These are phyloP conservation scores for Cordyceps farinosa DNA, from an alignment of 2,329 filamentous ascomycete species.

Conservation along the genomic window DNA sequence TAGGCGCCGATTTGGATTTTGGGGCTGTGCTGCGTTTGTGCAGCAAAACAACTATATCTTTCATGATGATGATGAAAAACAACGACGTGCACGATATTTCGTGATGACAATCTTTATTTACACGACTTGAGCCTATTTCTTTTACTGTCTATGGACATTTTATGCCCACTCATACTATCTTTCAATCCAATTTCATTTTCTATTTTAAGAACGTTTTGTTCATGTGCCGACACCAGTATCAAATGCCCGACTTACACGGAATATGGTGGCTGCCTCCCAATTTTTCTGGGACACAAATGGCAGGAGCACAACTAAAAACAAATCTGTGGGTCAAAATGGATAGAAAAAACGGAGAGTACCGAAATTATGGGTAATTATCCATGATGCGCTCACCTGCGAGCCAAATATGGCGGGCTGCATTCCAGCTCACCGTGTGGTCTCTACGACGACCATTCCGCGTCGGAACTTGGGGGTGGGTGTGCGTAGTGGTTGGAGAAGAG, in stretches of 20 bases:
- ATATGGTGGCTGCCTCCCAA: too few relatives aligned
- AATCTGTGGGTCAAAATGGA: too few relatives aligned
- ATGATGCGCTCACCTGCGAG: neutral
- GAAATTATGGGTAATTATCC: neutral
- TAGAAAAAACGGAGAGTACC: neutral
- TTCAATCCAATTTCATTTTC: too few relatives aligned
- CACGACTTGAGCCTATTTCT: neutral
- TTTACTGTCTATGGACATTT: slow-evolving; percentile 4
- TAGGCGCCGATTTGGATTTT: slow-evolving; percentile 10
- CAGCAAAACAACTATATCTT: neutral
- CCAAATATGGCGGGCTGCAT: slow-evolving; percentile 8
- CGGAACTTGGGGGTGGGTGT: neutral
- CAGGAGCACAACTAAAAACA: neutral
- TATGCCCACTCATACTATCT: neutral
- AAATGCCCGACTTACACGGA: too few relatives aligned
- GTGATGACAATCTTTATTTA: neutral
- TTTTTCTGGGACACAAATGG: too few relatives aligned
- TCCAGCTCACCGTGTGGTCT: slow-evolving; percentile 8
- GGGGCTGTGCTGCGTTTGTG: neutral
- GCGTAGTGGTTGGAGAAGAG: neutral
- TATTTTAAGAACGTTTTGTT: too few relatives aligned
- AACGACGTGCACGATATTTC: neutral
- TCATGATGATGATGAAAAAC: neutral
- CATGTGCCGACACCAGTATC: too few relatives aligned
- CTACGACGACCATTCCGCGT: slow-evolving; percentile 12